Evolutionary conservation across 495 filamentous ascomycete genomes (phyloP).

Genomic region (Hyaloscypha finlandica): DNA sequence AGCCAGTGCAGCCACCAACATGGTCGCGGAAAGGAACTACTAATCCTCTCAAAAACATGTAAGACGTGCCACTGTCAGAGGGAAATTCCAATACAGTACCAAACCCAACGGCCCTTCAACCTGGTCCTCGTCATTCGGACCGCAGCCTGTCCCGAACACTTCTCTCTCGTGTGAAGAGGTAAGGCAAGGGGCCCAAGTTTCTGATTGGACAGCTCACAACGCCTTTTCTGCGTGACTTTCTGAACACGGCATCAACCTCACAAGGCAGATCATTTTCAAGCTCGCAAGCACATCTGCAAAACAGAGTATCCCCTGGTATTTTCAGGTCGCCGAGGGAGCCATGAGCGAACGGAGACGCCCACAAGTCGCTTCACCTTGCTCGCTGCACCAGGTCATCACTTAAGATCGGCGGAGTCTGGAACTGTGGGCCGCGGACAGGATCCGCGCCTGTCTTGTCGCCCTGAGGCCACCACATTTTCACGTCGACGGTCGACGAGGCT

Average conservation of each 20-base stretch:
- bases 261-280: neutral
- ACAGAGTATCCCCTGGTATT: neutral
- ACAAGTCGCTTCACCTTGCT: neutral
- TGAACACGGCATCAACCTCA: neutral
- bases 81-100: too few relatives aligned
- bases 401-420: slow-evolving; percentile 12
- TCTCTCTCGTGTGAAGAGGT: neutral
- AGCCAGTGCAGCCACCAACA: neutral
- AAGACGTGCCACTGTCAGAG: too few relatives aligned
- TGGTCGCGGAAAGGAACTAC: neutral
- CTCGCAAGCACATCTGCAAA: neutral
- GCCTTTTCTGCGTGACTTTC: neutral
- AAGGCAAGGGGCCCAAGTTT: neutral
- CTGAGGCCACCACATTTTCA: slow-evolving; percentile 1
- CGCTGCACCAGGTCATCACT: slow-evolving; percentile 9
- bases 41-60: neutral
- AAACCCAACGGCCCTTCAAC: neutral
- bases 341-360: neutral
- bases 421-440: slow-evolving; percentile 16
- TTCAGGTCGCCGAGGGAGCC: neutral
- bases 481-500: neutral
- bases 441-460: neutral
- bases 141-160: neutral
- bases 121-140: neutral
- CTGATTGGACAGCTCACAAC: neutral